Base-by-base conservation (phyloP, 768 basidiomycete genomes). In the Suillus lakei region DNA sequence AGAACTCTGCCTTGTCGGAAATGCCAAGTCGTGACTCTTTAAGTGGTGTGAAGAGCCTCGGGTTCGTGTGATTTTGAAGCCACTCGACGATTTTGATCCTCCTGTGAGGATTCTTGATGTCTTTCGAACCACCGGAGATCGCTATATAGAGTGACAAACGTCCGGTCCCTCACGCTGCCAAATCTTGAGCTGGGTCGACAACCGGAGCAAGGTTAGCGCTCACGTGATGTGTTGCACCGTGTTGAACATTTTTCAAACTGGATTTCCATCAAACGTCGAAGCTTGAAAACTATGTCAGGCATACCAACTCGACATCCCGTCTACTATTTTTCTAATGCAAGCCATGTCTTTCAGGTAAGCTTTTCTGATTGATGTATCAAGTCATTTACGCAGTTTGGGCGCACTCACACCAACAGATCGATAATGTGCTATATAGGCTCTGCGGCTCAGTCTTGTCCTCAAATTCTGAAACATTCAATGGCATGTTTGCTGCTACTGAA, bases 1-100 rank as follows among this genome's bases (percentile, higher is more conserved):
- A n/a, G n/a, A n/a, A n/a, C n/a, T n/a, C n/a, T n/a, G n/a, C n/a
- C n/a, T n/a, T n/a, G n/a, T n/a, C n/a, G n/a, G n/a, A n/a, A n/a
- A n/a, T n/a, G n/a, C n/a, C n/a, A n/a, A n/a, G n/a, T n/a, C n/a
- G n/a, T n/a, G n/a, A n/a, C n/a, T n/a, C n/a, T n/a, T n/a, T n/a
- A n/a, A n/a, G 32, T 32, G 32, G 32, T 7, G 32, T 32, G 32
- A 32, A 32, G 32, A 32, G 32, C 32, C 32, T 32, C 32, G 32
- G 32, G 32, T 32, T 32, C 32, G 79, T 69, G 0, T 70, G 71
- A 13, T 72, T 79, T 61, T 85, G 84, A 0, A 87, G 73, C 15
- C 73, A 69, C 64, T 76, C 71, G 7, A 76, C 66, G 10, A 73
- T 26, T 3, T 76, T 78, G 59, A 77, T 74, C 60, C 76, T 78